These are phyloP conservation scores for Hirsutella thompsonii DNA, from an alignment of 2,329 filamentous ascomycete genomes.

Conservation along the genomic window DNA sequence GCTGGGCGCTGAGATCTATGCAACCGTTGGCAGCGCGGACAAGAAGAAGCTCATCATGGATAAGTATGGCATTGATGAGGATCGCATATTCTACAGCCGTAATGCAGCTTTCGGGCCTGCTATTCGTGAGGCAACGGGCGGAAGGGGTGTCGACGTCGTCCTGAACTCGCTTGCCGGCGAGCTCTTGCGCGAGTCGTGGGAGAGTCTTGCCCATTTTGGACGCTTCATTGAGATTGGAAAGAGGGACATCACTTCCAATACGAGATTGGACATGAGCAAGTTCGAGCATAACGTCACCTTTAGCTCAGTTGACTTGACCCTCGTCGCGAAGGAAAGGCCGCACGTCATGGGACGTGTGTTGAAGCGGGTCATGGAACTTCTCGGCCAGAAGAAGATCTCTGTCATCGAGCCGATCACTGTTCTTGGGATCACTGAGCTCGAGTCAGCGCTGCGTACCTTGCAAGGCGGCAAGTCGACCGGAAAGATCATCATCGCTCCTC, in stretches of 20 bases:
- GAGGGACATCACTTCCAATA: constrained; percentile 24
- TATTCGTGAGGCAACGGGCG: constrained; percentile 16
- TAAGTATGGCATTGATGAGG: constrained; percentile 21
- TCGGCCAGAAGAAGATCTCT: constrained; percentile 19
- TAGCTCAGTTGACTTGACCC: constrained; percentile 30
- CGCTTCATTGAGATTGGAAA: constrained; percentile 31
- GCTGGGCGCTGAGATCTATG: constrained; percentile 26
- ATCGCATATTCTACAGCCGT: constrained; percentile 15
- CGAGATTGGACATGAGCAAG: constrained; percentile 33
- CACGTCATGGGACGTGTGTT: constrained; percentile 25
- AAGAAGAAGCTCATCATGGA: constrained; percentile 22
- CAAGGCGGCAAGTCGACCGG: constrained; percentile 23
- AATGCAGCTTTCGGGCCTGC: constrained; percentile 10
- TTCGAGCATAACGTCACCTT: constrained; percentile 33
- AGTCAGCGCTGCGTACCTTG: constrained; percentile 21
- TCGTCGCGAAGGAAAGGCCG: constrained; percentile 27
- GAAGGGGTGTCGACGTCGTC: constrained; percentile 55
- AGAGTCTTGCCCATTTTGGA: constrained; percentile 29
- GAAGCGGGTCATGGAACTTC: constrained; percentile 20
- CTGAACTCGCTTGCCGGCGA: constrained; percentile 39
- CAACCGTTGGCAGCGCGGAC: constrained; percentile 24
- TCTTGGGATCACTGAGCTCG: constrained; percentile 24
- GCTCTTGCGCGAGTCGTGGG: constrained; percentile 26
- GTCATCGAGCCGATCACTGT: constrained; percentile 21
- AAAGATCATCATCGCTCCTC: constrained; percentile 30